Evolutionary conservation across 495 filamentous ascomycete genomes (phyloP).

Genomic region (Podospora pseudopauciseta): DNA sequence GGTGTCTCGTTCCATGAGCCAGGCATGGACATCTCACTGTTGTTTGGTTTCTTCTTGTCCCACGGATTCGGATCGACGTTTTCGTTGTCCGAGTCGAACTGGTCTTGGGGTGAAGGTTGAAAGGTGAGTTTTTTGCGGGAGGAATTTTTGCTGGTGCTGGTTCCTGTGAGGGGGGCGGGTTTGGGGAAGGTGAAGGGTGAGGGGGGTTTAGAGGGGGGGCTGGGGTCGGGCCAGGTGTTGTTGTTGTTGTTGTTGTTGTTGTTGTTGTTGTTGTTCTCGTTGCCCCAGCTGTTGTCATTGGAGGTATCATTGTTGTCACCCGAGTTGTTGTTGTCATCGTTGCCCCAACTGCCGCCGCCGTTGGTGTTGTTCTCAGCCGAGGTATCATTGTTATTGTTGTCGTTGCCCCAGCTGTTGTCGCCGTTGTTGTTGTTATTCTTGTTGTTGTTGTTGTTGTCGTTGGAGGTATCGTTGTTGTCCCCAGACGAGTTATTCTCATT

Average conservation of each 20-base stretch:
- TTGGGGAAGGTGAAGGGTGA: background rate
- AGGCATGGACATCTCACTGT: background rate
- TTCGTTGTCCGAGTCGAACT: background rate
- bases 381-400: conserved; percentile 13
- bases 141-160: background rate
- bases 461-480: no score
- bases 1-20: background rate
- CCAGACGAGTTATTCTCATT: no score
- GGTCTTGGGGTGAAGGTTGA: background rate
- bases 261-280: background rate
- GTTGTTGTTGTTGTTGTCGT: no score
- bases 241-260: conserved; percentile 3
- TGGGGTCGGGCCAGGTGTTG: background rate
- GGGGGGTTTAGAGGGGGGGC: conserved; percentile 3
- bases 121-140: background rate
- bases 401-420: conserved; percentile 4
- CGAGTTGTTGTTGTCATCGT: conserved; percentile 18
- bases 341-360: conserved; percentile 9
- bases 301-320: background rate
- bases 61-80: background rate
- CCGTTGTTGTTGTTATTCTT: background rate
- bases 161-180: background rate
- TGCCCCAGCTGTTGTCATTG: conserved; percentile 15
- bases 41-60: background rate
- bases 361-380: conserved; percentile 2